Conservation (phyloP, 164 flowering plant genomes). For the Cinnamomum micranthum region DNA sequence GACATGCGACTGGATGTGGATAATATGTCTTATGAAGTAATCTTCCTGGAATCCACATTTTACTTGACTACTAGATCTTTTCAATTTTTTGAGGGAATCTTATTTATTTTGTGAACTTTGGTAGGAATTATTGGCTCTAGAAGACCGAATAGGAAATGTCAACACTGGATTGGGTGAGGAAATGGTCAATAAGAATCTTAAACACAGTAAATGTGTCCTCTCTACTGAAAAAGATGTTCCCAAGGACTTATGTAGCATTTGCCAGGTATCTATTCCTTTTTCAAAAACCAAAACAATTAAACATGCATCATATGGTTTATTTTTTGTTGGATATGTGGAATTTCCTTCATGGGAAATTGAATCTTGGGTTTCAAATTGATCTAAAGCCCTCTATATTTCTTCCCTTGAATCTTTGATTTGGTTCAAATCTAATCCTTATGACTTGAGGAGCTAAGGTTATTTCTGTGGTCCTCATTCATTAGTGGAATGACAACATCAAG, state of each 20-base stretch:
- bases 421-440: no score
- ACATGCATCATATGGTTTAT: no score
- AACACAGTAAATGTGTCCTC: conserved; percentile 32
- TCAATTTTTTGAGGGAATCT: neutral
- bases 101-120: neutral
- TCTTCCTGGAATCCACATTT: no score
- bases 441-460: no score
- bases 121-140: conserved; percentile 79
- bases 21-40: conserved; percentile 22
- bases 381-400: no score
- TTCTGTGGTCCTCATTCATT: no score
- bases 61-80: neutral
- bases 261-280: conserved; percentile 47
- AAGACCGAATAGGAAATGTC: conserved; percentile 81
- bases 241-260: conserved; percentile 81
- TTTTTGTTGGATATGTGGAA: no score
- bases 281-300: no score
- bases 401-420: no score
- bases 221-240: conserved; percentile 15
- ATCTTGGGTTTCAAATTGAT: no score
- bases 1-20: conserved; percentile 15
- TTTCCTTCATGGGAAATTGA: no score
- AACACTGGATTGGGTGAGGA: conserved; percentile 75
- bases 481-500: no score
- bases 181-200: conserved; percentile 35